These are phyloP conservation scores for Venturia aucupariae DNA, from an alignment of 2,329 filamentous ascomycete species.

Conservation along the genomic window DNA sequence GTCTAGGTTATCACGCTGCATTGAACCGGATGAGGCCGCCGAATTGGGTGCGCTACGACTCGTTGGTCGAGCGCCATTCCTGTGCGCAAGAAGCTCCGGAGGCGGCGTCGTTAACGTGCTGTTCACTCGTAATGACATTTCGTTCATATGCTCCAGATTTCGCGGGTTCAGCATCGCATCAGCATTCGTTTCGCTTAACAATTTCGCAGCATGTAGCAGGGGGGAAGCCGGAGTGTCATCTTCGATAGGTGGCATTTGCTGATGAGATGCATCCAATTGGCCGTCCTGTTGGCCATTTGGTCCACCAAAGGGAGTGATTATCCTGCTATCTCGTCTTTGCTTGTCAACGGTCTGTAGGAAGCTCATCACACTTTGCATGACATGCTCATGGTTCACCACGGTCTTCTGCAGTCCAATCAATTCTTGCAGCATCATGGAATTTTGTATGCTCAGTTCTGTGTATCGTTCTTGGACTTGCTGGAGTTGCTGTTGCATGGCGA, in stretches of 20 bases:
- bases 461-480: constrained; percentile 80
- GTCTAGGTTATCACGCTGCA: constrained; percentile 52
- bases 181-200: constrained; percentile 55
- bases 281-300: constrained; percentile 25
- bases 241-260: constrained; percentile 24
- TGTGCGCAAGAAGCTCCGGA: constrained; percentile 35
- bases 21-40: constrained; percentile 40
- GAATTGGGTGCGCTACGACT: constrained; percentile 37
- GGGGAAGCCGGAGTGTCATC: constrained; percentile 60
- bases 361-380: constrained; percentile 63
- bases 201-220: constrained; percentile 57
- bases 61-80: constrained; percentile 36
- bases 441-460: constrained; percentile 62
- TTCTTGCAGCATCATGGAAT: constrained; percentile 56
- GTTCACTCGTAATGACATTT: constrained; percentile 46
- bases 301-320: constrained; percentile 31
- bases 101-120: constrained; percentile 48
- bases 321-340: constrained; percentile 52
- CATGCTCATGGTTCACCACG: constrained; percentile 61
- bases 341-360: constrained; percentile 57
- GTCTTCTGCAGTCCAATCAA: constrained; percentile 58
- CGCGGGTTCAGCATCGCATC: constrained; percentile 55
- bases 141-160: constrained; percentile 57
- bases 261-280: constrained; percentile 27
- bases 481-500: constrained; percentile 86